Conservation (phyloP, 2,329 filamentous ascomycete species). For the Curvularia verruculosa region DNA sequence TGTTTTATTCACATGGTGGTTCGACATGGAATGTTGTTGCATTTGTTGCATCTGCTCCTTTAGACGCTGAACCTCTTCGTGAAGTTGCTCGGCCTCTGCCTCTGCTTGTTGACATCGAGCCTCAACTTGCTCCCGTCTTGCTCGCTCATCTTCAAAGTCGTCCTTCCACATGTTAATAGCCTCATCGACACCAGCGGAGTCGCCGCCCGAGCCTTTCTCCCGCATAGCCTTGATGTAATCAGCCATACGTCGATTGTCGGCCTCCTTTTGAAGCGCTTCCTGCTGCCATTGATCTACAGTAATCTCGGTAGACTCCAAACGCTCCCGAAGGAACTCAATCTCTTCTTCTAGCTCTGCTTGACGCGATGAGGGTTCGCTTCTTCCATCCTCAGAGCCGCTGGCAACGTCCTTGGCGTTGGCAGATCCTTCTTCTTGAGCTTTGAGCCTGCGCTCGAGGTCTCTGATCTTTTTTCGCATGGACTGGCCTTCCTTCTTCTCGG, state of each 20-base stretch:
- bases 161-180: slow-evolving; percentile 87
- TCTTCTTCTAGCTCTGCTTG: slow-evolving; percentile 80
- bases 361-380: slow-evolving; percentile 60
- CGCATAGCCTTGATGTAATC: slow-evolving; percentile 75
- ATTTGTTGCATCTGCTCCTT: slow-evolving; percentile 51
- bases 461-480: slow-evolving; percentile 78
- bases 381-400: slow-evolving; percentile 59
- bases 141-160: slow-evolving; percentile 88
- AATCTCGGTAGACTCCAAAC: slow-evolving; percentile 80
- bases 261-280: slow-evolving; percentile 78
- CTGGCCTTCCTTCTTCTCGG: slow-evolving; percentile 90
- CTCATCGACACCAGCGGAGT: slow-evolving; percentile 48
- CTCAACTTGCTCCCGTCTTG: slow-evolving; percentile 85
- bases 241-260: slow-evolving; percentile 83
- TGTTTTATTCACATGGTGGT: slow-evolving; percentile 45
- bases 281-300: slow-evolving; percentile 82
- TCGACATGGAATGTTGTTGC: slow-evolving; percentile 42
- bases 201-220: slow-evolving; percentile 49
- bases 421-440: slow-evolving; percentile 61
- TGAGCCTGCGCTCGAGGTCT: slow-evolving; percentile 81
- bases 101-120: slow-evolving; percentile 86
- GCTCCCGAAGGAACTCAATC: slow-evolving; percentile 80
- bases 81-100: slow-evolving; percentile 81
- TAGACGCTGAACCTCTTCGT: slow-evolving; percentile 81
- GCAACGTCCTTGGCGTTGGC: slow-evolving; percentile 53